Base-by-base conservation (phyloP, 1,284 basidiomycete genomes). In the Marasmius sp. region DNA sequence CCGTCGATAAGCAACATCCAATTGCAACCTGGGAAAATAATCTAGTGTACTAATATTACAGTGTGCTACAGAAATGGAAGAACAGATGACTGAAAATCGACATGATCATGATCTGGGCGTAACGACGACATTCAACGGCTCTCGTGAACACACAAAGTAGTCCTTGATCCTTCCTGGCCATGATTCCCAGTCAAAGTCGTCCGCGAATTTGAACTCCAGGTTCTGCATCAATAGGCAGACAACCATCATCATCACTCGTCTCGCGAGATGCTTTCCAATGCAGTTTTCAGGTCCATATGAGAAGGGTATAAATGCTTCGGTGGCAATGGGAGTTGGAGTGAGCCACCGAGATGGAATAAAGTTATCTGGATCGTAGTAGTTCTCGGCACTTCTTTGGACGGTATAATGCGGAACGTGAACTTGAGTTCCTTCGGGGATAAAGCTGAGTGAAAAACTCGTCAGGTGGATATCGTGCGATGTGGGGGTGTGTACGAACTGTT, bases 351-450 rank as follows among this genome's bases (percentile, higher is more conserved):
- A 78, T 11, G 79, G 79, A 66, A 75, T 71, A 66, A 81, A 81
- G 4, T 65, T 52, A 33, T 80, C 71, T n/a, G 79, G 77, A 36
- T 66, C 66, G 2, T 77, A 76, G 3, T 69, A 81, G 66, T 80
- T 66, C 16, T 72, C 70, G 11, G 75, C 69, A 59, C 75, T 71
- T 34, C 76, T 71, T 51, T 85, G 84, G 9, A 85, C 67, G 34
- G 75, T 76, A 66, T 85, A 84, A 11, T 72, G 73, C 39, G 82
- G 80, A 43, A 84, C 71, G 59, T 77, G 79, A 11, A 82, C 73
- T 48, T 74, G 77, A 1, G 81, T 84, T 37, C 79, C 79, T 67
- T 82, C 81, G 1, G 83, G 81, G 3, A 86, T 70, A 61, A 76
- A 80, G 52, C 83, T 86, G 61, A 22, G 48, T 59, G 43, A 20